Evolutionary conservation across 768 basidiomycete genomes (phyloP), one percentile per base, ranked within the genome.

Genomic region (Serpula lacrymans): DNA sequence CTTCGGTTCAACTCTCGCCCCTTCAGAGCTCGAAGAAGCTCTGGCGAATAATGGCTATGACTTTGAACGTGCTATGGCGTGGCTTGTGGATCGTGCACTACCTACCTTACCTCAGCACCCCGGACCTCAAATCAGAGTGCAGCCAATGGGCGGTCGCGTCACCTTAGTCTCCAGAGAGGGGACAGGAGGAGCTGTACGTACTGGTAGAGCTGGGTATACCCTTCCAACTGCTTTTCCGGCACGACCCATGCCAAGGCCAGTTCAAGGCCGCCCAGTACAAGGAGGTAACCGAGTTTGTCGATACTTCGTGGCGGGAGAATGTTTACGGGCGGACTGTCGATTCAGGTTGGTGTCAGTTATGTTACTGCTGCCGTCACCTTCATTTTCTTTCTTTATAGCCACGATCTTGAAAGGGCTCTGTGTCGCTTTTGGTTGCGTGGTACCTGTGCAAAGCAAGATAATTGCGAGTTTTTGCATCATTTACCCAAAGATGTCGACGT

Each of bases 371-470:
- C 18, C 39, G 14, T 39, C 12, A 37, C 31, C 37, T 16, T 41
- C 37, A 46, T 42, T 48, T 20, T 44, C 39, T 39, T 28, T 40
- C 35, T 39, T 40, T 50, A 3, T 50, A 96, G 94, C 52, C 94
- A 96, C 58, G 94, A 97, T 55, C 77, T 96, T 3, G 94, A 97
- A 61, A 80, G 94, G 29, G 94, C 94, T 2, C 62, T 97, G 16
- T 93, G 88, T 66, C 85, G 96, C 25, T 99, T 99, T 70, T 99
- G 96, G 96, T 75, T 99, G 22, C 80, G 94, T 37, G 95, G 95
- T 5, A 92, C 92, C 32, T 99, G 96, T 57, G 90, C 94, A 22
- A 99, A 99, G 62, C 88, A 93, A 40, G 93, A 95, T 42, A 80
- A 77, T 49, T 98, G 94, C 78, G 96, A 97, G 65, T 98, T 98